Percentiles rank a stretch among this genome's conserved stretches.
Evolutionary conservation across 805 yeast species (phyloP).

Genomic region (Candida sanyiensis): DNA sequence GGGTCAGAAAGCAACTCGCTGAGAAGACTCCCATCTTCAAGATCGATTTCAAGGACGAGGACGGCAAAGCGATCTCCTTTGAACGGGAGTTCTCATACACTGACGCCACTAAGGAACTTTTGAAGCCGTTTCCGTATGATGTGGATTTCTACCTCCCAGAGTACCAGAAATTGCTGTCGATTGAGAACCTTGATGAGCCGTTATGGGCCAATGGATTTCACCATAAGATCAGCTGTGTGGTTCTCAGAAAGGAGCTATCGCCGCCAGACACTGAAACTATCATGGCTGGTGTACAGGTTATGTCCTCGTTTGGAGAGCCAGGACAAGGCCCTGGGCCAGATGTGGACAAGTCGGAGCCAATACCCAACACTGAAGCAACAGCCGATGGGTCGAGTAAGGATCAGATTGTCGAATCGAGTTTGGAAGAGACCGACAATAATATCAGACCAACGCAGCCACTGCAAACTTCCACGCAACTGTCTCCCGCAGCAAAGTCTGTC

Average conservation of each 20-base stretch:
- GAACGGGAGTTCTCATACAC: not conserved
- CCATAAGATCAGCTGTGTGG: not conserved
- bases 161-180: not conserved
- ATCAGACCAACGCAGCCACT: conserved; percentile 1
- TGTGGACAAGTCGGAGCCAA: too few relatives aligned
- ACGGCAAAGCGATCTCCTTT: not conserved
- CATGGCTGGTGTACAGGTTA: too few relatives aligned
- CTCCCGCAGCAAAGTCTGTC: not conserved
- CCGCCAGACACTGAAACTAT: not conserved
- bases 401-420: conserved; percentile 2
- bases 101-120: not conserved
- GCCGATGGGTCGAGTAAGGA: not conserved
- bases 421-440: not conserved
- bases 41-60: conserved; percentile 1
- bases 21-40: not conserved
- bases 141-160: conserved; percentile 1
- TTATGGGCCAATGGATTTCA: conserved; percentile 5
- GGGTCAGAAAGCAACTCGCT: conserved; percentile 4
- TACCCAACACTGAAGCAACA: too few relatives aligned
- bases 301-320: not conserved
- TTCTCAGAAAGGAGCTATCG: conserved; percentile 1
- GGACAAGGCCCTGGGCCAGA: too few relatives aligned
- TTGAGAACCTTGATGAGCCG: conserved; percentile 1
- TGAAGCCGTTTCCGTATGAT: not conserved
- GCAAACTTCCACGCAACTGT: conserved; percentile 5